Conservation (phyloP, 768 basidiomycete species). For the Panellus pusillus region DNA sequence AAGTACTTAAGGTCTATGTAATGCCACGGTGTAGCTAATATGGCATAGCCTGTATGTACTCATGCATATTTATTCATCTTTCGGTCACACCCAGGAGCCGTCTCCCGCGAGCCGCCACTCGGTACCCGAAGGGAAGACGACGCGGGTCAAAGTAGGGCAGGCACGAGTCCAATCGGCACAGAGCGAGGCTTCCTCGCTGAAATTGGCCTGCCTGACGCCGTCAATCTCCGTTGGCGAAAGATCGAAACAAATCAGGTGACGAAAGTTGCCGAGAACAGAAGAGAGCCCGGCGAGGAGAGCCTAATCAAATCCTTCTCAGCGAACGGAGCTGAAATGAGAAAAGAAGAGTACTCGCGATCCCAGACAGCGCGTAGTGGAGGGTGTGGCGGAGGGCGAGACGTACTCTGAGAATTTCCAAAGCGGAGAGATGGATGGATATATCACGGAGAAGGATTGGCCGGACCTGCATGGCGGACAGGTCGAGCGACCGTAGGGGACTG, state of each 20-base stretch:
- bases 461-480: slow-evolving; percentile 60
- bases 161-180: slow-evolving; percentile 55
- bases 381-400: slow-evolving; percentile 65
- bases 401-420: slow-evolving; percentile 52
- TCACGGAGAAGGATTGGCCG: slow-evolving; percentile 57
- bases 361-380: slow-evolving; percentile 61
- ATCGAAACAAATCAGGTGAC: slow-evolving; percentile 43
- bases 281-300: slow-evolving; percentile 59
- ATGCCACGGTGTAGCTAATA: slow-evolving; percentile 10
- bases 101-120: slow-evolving; percentile 47
- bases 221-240: slow-evolving; percentile 57
- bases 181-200: slow-evolving; percentile 51
- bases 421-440: slow-evolving; percentile 50
- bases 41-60: slow-evolving; percentile 1
- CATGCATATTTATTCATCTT: not conserved
- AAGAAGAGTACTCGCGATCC: slow-evolving; percentile 53
- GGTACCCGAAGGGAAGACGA: slow-evolving; percentile 56
- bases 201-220: slow-evolving; percentile 41
- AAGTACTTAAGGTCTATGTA: slow-evolving; percentile 12
- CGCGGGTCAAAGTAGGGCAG: slow-evolving; percentile 51
- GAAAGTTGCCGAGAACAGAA: slow-evolving; percentile 54
- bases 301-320: slow-evolving; percentile 34
- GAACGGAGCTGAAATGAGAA: slow-evolving; percentile 12
- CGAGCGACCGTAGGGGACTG: slow-evolving; percentile 50
- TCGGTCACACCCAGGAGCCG: slow-evolving; percentile 29